Percentiles rank a stretch among this genome's conserved stretches.
Evolutionary conservation across 2,329 filamentous ascomycete genomes (phyloP).

Genomic region (Ilyonectria mors-panacis): DNA sequence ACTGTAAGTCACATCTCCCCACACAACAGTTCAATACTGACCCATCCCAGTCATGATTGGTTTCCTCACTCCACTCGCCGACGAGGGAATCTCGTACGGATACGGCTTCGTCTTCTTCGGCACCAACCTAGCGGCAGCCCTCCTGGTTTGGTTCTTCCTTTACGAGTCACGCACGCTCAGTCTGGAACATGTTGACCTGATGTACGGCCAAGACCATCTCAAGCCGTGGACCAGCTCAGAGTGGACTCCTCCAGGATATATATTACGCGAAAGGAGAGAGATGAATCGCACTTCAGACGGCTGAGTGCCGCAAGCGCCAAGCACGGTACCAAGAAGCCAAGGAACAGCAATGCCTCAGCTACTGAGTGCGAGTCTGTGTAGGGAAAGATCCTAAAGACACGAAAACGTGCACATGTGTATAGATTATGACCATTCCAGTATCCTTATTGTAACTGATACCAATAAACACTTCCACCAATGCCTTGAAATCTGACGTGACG

Average conservation of each 20-base stretch:
- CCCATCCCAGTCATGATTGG: slow-evolving; percentile 67
- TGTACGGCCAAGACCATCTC: slow-evolving; percentile 74
- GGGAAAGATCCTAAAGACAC: background rate
- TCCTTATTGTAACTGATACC: slow-evolving; percentile 31
- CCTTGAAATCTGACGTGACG: too few relatives aligned
- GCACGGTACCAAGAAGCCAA: slow-evolving; percentile 35
- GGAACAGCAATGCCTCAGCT: slow-evolving; percentile 40
- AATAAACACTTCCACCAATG: background rate
- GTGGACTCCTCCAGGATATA: slow-evolving; percentile 67
- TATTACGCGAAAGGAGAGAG: slow-evolving; percentile 56
- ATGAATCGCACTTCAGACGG: slow-evolving; percentile 47
- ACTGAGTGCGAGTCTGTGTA: slow-evolving; percentile 42
- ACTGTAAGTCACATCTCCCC: slow-evolving; percentile 57
- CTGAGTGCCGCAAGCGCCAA: slow-evolving; percentile 27
- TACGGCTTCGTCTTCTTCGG: slow-evolving; percentile 78
- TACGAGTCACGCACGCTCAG: slow-evolving; percentile 76
- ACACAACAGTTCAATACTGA: slow-evolving; percentile 17
- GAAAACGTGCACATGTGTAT: slow-evolving; percentile 31
- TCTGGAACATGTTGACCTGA: slow-evolving; percentile 80
- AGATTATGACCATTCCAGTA: slow-evolving; percentile 29
- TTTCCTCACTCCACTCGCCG: slow-evolving; percentile 79
- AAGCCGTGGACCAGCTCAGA: slow-evolving; percentile 72
- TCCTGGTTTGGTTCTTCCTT: slow-evolving; percentile 78
- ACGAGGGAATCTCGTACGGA: slow-evolving; percentile 70
- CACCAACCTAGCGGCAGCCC: slow-evolving; percentile 71